Evolutionary conservation across 257 asterid species (phyloP).

Genomic region (Solanum chmielewskii): DNA sequence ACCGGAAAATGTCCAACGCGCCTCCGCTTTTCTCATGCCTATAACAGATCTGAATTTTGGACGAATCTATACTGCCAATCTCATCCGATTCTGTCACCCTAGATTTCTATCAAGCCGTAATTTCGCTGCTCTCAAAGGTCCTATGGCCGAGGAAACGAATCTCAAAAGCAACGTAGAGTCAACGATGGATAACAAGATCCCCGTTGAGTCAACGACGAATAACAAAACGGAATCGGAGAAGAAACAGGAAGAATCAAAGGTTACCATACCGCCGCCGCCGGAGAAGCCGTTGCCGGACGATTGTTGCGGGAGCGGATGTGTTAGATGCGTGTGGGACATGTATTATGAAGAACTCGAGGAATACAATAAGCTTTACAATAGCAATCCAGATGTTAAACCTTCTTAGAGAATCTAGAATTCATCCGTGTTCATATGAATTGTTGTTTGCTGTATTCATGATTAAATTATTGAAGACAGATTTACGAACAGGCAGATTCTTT

Average conservation of each 20-base stretch:
- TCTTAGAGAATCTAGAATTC: background rate
- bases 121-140: background rate
- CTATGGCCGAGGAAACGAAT: slow-evolving; percentile 32
- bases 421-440: background rate
- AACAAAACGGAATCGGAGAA: slow-evolving; percentile 12
- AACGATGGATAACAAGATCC: slow-evolving; percentile 1
- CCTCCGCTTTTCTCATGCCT: slow-evolving; percentile 10
- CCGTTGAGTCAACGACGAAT: background rate
- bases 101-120: background rate
- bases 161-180: slow-evolving; percentile 1
- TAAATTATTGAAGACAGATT: background rate
- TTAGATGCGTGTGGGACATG: slow-evolving; percentile 69
- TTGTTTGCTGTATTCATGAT: background rate
- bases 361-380: slow-evolving; percentile 34
- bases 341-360: slow-evolving; percentile 75
- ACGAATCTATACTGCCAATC: slow-evolving; percentile 9
- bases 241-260: slow-evolving; percentile 20
- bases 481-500: background rate
- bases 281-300: slow-evolving; percentile 77
- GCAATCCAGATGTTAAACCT: background rate
- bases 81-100: slow-evolving; percentile 6
- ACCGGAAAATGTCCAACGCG: slow-evolving; percentile 8
- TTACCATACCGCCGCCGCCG: slow-evolving; percentile 47
- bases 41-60: slow-evolving; percentile 21
- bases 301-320: slow-evolving; percentile 82